Percentiles rank a stretch among this genome's conserved stretches.
Evolutionary conservation across 495 filamentous ascomycete genomes (phyloP).

Genomic region (Immersiella caudata): DNA sequence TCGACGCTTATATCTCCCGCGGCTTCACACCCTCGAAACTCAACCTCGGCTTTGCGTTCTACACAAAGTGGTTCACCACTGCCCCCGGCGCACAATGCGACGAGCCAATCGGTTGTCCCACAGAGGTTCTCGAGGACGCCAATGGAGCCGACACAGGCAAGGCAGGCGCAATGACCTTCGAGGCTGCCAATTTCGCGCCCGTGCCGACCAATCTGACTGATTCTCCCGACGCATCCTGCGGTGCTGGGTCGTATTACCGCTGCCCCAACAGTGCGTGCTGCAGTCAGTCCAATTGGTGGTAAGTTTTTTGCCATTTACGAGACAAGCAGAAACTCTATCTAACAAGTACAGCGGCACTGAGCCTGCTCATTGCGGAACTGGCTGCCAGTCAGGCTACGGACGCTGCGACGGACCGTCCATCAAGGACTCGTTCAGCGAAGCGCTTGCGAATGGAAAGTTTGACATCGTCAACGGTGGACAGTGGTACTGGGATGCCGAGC

Average conservation of each 20-base stretch:
- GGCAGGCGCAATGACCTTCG: slow-evolving; percentile 59
- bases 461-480: slow-evolving; percentile 58
- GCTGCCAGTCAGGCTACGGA: slow-evolving; percentile 47
- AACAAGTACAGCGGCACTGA: slow-evolving; percentile 41
- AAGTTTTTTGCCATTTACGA: too few species aligned
- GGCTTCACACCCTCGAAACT: slow-evolving; percentile 57
- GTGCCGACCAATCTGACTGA: slow-evolving; percentile 30
- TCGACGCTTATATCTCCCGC: slow-evolving; percentile 58
- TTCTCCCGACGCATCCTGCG: slow-evolving; percentile 26
- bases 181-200: slow-evolving; percentile 33
- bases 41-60: slow-evolving; percentile 68
- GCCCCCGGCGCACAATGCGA: slow-evolving; percentile 37
- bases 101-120: slow-evolving; percentile 58
- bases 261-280: slow-evolving; percentile 22
- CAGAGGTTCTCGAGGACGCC: slow-evolving; percentile 56
- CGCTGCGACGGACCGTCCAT: slow-evolving; percentile 33
- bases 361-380: slow-evolving; percentile 47
- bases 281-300: slow-evolving; percentile 27
- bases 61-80: slow-evolving; percentile 68
- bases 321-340: background rate
- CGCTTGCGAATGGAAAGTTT: slow-evolving; percentile 50
- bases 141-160: slow-evolving; percentile 61
- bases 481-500: slow-evolving; percentile 61
- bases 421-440: slow-evolving; percentile 39
- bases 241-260: slow-evolving; percentile 16